A percentile compares a stretch with the other conserved stretches of the same genome.
Evolutionary conservation across 2,329 filamentous ascomycete species (phyloP).

Genomic region (Eutypella sp.): DNA sequence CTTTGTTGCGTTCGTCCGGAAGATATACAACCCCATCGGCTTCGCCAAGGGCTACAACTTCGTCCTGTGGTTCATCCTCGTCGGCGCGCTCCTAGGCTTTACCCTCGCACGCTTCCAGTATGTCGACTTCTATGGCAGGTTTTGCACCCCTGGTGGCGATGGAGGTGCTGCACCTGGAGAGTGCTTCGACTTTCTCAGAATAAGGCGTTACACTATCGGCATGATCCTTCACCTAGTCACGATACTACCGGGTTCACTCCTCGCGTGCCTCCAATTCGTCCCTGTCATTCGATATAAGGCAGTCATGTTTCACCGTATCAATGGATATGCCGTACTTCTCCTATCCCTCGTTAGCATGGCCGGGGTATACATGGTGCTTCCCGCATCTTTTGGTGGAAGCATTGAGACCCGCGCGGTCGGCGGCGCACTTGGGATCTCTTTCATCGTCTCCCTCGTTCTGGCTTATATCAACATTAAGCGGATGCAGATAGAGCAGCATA

Average conservation of each 20-base stretch:
- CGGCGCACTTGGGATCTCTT: constrained; percentile 40
- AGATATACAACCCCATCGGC: constrained; percentile 43
- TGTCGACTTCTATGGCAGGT: constrained; percentile 38
- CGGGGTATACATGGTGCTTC: constrained; percentile 50
- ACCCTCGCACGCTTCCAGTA: constrained; percentile 42
- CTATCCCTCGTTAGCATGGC: constrained; percentile 40
- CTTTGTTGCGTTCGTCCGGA: constrained; percentile 17
- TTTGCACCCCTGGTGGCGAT: constrained; percentile 24
- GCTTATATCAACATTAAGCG: constrained; percentile 54
- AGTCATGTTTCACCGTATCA: constrained; percentile 53
- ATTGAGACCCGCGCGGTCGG: constrained; percentile 41
- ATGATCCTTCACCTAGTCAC: constrained; percentile 41
- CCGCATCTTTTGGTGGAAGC: constrained; percentile 47
- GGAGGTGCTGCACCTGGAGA: constrained; percentile 32
- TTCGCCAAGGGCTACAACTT: constrained; percentile 57
- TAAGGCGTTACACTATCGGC: constrained; percentile 28
- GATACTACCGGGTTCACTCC: constrained; percentile 40
- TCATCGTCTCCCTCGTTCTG: constrained; percentile 37
- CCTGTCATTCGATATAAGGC: constrained; percentile 41
- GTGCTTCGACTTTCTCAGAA: constrained; percentile 33
- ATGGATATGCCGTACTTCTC: constrained; percentile 49
- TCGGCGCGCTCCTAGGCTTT: constrained; percentile 42
- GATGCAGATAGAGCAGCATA: constrained; percentile 57
- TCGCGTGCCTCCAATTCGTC: constrained; percentile 44
- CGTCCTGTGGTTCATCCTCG: constrained; percentile 45